Evolutionary conservation across 345 rosid species (phyloP), one percentile per base, ranked within the genome.

Genomic region (Pistacia integerrima): DNA sequence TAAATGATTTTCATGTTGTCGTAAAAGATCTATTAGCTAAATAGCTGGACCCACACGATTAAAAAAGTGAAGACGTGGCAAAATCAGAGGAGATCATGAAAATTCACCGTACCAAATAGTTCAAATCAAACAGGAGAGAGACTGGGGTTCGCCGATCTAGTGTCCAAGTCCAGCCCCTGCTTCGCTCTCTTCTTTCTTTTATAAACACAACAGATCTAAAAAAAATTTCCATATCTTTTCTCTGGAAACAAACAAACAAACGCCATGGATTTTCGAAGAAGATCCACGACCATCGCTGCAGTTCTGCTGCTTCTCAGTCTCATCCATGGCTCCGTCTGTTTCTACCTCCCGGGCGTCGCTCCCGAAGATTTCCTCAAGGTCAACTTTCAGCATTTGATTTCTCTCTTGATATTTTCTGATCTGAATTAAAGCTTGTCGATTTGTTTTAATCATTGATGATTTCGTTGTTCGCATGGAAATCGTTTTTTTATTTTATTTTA

Each of bases 341-440:
- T 95, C 89, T 95, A 95, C 84, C 99, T 95, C 77, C 99, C 99
- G 11, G 99, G 99, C 72, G 99, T 95, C 80, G 98, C 97, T 60
- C 99, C 99, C 69, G 86, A 88, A 85, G 98, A 95, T 86, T 93
- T 95, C 87, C 79, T 81, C 16, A 91, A 88, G 98, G 99, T 93
- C 59, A 22, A 49, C 64, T 51, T 72, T 28, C 25, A 57, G 33
- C 16, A n/a, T 2, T 38, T 17, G 55, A 55, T 28, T 1, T 36
- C n/a, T 67, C 54, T 48, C n/a, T 35, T 41, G 46, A 41, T 41
- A 41, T 18, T 63, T 8, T 61, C 25, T 20, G 3, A 13, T 51
- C 20, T 54, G 18, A 13, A 13, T 54, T 14, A 14, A 13, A 2
- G 7, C n/a, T 16, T 41, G 5, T 54, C 16, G 57, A 51, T 35